A percentile compares a stretch with the other conserved stretches of the same genome.
These are phyloP conservation scores for Willaertia magna DNA, from an alignment of 208 protist species.

Conservation along the genomic window DNA sequence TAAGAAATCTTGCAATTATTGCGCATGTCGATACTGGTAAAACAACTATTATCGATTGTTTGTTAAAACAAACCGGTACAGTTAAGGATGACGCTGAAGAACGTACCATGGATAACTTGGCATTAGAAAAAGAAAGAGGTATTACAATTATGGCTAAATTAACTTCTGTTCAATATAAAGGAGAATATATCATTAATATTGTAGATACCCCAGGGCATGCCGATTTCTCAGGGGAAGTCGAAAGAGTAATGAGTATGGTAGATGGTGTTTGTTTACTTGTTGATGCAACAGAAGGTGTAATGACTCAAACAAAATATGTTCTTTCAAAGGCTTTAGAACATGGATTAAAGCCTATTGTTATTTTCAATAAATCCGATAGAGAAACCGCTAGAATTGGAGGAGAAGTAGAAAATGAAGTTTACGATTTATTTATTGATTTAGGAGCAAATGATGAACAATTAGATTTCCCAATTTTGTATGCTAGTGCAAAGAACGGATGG, in stretches of 20 bases:
- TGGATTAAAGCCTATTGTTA: constrained; percentile 83
- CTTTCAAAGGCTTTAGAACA: constrained; percentile 84
- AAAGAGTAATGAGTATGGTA: constrained; percentile 89
- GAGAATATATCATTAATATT: constrained; percentile 80
- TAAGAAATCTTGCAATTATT: constrained; percentile 89
- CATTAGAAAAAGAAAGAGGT: constrained; percentile 84
- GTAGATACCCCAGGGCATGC: constrained; percentile 92
- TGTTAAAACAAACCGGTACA: constrained; percentile 10
- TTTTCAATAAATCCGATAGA: constrained; percentile 93
- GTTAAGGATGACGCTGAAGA: constrained; percentile 50
- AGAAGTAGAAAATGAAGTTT: constrained; percentile 76
- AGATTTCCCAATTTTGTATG: constrained; percentile 84
- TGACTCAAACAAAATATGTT: constrained; percentile 92
- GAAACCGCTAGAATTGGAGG: constrained; percentile 64
- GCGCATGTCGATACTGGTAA: constrained; percentile 95
- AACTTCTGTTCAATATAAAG: constrained; percentile 59
- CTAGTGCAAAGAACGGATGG: constrained; percentile 73
- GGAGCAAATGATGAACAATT: constrained; percentile 81
- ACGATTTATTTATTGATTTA: constrained; percentile 85
- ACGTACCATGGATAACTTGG: constrained; percentile 84
- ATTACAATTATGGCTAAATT: constrained; percentile 95
- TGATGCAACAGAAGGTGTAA: constrained; percentile 85
- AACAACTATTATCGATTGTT: constrained; percentile 40
- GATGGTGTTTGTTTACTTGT: constrained; percentile 88
- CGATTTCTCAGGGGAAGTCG: constrained; percentile 94